Percentiles rank a stretch among this genome's conserved stretches.
Evolutionary conservation across 2,329 filamentous ascomycete species (phyloP).

Genomic region (Volutella citrinella): DNA sequence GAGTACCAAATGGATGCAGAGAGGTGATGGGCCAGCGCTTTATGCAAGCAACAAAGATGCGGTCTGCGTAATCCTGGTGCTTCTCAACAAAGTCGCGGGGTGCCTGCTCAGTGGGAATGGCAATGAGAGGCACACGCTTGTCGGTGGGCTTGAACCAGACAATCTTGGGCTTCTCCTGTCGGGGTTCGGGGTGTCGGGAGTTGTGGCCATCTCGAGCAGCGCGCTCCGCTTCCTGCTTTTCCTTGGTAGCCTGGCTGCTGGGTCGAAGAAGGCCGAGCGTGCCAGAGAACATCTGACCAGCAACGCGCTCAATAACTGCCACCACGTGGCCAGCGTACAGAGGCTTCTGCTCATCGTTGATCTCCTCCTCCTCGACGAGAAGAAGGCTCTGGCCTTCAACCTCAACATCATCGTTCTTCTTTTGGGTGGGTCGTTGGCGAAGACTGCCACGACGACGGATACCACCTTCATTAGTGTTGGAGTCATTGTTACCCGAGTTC

Average conservation of each 20-base stretch:
- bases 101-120: conserved; percentile 96
- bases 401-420: conserved; percentile 99
- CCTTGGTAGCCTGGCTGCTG: conserved; percentile 97
- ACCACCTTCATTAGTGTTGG: conserved; percentile 70
- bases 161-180: conserved; percentile 98
- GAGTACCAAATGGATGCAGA: conserved; percentile 95
- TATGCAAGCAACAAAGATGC: conserved; percentile 98
- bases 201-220: conserved; percentile 80
- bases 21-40: conserved; percentile 99
- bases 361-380: conserved; percentile 96
- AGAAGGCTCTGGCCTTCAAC: conserved; percentile 96
- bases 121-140: conserved; percentile 96
- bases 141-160: conserved; percentile 99
- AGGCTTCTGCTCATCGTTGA: conserved; percentile 97
- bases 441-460: conserved; percentile 92
- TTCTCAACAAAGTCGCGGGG: conserved; percentile 98
- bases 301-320: conserved; percentile 93
- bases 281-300: conserved; percentile 98
- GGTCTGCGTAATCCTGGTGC: conserved; percentile 94
- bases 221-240: conserved; percentile 97
- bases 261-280: conserved; percentile 91
- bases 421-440: conserved; percentile 93
- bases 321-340: conserved; percentile 96
- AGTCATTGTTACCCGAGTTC: conserved; percentile 60
- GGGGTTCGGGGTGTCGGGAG: conserved; percentile 70